phyloP scores from a whole-genome alignment of 805 yeast species.

The Saccharomycopsis fibuligera region DNA sequence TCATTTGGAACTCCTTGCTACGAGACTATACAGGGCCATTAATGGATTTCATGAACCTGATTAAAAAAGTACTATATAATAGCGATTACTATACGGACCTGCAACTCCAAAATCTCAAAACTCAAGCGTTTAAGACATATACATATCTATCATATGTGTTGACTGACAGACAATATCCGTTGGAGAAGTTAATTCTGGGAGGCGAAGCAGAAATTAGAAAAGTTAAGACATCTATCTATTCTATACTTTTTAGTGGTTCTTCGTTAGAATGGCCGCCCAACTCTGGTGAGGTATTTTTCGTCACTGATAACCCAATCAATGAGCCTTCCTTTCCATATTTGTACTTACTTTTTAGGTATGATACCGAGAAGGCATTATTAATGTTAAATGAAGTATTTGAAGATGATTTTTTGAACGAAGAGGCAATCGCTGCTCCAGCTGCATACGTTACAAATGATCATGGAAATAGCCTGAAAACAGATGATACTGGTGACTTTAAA shows the following conservation, averaged over 20 bases:
- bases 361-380: conserved; percentile 55
- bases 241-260: conserved; percentile 53
- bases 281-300: conserved; percentile 30
- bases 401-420: conserved; percentile 66
- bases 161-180: conserved; percentile 79
- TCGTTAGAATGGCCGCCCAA: conserved; percentile 41
- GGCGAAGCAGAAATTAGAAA: conserved; percentile 26
- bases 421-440: conserved; percentile 24
- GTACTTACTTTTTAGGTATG: conserved; percentile 44
- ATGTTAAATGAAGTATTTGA: conserved; percentile 80
- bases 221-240: conserved; percentile 49
- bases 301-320: conserved; percentile 19
- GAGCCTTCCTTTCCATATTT: conserved; percentile 69
- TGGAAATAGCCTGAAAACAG: no score
- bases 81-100: neutral
- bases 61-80: conserved; percentile 11
- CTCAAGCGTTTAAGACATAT: conserved; percentile 33
- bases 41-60: conserved; percentile 38
- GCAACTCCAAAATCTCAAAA: neutral
- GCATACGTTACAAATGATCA: neutral
- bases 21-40: conserved; percentile 70
- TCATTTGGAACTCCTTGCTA: conserved; percentile 65
- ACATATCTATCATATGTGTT: conserved; percentile 62
- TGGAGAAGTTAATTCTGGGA: conserved; percentile 42
- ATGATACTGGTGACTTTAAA: conserved; percentile 22